Evolutionary conservation across 2,329 filamentous ascomycete genomes (phyloP), one percentile per base, ranked within the genome.

Genomic region (Cladosporium halotolerans): DNA sequence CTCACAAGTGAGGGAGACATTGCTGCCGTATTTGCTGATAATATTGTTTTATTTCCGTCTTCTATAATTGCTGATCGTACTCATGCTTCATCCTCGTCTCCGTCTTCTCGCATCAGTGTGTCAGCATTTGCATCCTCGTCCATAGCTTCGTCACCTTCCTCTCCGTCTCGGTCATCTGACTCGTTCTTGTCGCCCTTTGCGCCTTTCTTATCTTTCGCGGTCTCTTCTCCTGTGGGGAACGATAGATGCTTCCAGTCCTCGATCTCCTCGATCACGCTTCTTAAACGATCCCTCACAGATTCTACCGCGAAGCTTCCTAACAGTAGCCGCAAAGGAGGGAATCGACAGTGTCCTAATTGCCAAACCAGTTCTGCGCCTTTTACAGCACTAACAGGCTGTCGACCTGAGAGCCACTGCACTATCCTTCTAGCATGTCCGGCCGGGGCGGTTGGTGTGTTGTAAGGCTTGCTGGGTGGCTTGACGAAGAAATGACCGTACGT

Each of bases 231-330:
- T 13, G 58, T 58, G 3, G 66, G 67, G 42, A 71, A 71, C 45
- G 63, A 63, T 34, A 71, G 54, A 57, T 69, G 64, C 59, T 71
- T 71, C 69, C 69, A 71, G 50, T 71, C 69, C 53, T 71, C 69
- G 51, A 71, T 71, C 57, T 99, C 93, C 70, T 97, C 93, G 10
- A 91, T 96, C 39, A 97, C 89, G 57, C 87, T 92, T 60, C 89
- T 81, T 65, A 97, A 72, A 16, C 92, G 79, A 72, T 99, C 93
- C 13, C 93, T 78, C 47, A 97, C 95, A 68, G 91, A 96, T 70
- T 99, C 92, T 36, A 97, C 92, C 1, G 93, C 92, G 72, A 95
- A 97, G 59, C 85, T 95, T 0, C 93, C 93, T 19, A 97, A 72
- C n/a, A 96, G 74, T 55, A 99, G 72, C 33, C 93, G 76, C 58